Conservation (phyloP, 2,329 filamentous ascomycete species). For the Diplodia scrobiculata region DNA sequence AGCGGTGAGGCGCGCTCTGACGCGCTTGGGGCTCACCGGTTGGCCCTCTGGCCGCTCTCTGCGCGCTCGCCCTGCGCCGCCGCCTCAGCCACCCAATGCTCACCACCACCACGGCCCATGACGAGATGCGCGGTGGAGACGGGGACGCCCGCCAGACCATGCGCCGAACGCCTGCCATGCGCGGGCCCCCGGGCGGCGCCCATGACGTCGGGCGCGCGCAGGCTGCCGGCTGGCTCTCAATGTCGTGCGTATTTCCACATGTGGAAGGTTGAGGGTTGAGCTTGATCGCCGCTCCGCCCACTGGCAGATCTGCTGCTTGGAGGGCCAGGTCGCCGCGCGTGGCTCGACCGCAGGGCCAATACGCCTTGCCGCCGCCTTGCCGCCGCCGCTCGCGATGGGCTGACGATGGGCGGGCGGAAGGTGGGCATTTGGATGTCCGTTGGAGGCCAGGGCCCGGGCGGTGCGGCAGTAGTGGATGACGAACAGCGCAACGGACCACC, state of each 20-base stretch:
- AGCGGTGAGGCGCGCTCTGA: slow-evolving; percentile 11
- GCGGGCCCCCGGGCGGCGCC: background rate
- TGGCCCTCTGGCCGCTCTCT: background rate
- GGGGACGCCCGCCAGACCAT: slow-evolving; percentile 19
- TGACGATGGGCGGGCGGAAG: background rate
- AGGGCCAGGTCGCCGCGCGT: background rate
- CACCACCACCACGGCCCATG: background rate
- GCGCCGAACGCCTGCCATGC: slow-evolving; percentile 1
- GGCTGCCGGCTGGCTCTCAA: background rate
- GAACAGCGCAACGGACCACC: slow-evolving; percentile 14
- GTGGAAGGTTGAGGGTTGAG: slow-evolving; percentile 23
- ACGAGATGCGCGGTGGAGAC: slow-evolving; percentile 12
- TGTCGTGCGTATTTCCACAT: slow-evolving; percentile 20
- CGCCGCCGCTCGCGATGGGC: slow-evolving; percentile 1
- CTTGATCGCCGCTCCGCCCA: slow-evolving; percentile 24
- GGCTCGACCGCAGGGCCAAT: slow-evolving; percentile 6
- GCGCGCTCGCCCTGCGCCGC: background rate
- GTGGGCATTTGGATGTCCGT: background rate
- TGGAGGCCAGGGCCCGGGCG: background rate
- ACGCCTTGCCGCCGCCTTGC: background rate
- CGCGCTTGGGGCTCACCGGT: slow-evolving; percentile 19
- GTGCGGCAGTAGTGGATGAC: background rate
- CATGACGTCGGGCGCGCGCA: slow-evolving; percentile 6
- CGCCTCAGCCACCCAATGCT: background rate
- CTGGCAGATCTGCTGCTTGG: slow-evolving; percentile 12